These are phyloP conservation scores for Alternaria gansuensis DNA, from an alignment of 2,329 filamentous ascomycete species.

Conservation along the genomic window DNA sequence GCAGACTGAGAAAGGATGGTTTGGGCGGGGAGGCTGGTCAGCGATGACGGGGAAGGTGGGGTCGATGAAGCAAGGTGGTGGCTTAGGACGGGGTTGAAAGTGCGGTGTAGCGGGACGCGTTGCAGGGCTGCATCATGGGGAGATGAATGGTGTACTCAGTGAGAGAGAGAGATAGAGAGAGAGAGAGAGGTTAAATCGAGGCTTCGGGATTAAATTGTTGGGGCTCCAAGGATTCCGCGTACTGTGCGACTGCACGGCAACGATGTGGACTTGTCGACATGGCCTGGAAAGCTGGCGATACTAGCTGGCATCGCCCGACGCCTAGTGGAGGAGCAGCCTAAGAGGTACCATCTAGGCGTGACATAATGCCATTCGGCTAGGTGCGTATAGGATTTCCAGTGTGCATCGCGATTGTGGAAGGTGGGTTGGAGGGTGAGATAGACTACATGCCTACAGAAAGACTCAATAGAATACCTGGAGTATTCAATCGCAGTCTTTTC, in stretches of 20 bases:
- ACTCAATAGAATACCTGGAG: no score
- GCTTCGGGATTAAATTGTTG: not conserved
- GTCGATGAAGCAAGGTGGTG: slow-evolving; percentile 13
- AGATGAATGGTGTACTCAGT: no score
- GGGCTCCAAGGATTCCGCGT: not conserved
- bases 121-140: not conserved
- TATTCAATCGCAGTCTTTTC: no score
- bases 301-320: not conserved
- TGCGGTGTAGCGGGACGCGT: slow-evolving; percentile 1
- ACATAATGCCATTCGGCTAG: not conserved
- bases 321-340: not conserved
- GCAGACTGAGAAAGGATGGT: not conserved
- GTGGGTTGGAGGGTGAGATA: not conserved
- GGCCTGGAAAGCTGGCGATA: not conserved
- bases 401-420: no score
- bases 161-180: no score
- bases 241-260: not conserved
- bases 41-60: slow-evolving; percentile 7
- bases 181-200: no score
- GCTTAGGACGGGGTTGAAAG: slow-evolving; percentile 2
- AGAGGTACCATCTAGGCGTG: not conserved
- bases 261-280: not conserved
- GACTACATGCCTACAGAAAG: not conserved
- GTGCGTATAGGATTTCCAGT: not conserved
- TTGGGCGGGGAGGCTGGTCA: slow-evolving; percentile 7